Conservation (phyloP, 345 rosid genomes). For the Sapria himalayana region DNA sequence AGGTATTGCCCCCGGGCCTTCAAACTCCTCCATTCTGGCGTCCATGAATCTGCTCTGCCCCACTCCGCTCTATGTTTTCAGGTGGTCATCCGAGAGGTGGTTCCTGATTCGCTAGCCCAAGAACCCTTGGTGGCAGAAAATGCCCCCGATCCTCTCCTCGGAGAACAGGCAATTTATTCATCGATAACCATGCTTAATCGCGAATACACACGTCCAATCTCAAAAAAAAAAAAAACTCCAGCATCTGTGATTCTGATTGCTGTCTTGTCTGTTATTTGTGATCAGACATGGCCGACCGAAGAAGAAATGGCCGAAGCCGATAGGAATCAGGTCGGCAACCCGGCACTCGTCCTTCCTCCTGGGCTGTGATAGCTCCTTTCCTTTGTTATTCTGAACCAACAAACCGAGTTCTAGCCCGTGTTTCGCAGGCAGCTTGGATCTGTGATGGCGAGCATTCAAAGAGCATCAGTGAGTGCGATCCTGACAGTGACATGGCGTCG, state of each 20-base stretch:
- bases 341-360: too few species aligned
- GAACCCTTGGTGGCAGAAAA: constrained; percentile 67
- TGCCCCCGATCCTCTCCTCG: constrained; percentile 66
- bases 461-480: constrained; percentile 17
- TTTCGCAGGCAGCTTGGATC: constrained; percentile 90
- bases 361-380: too few species aligned
- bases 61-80: too few species aligned
- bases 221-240: too few species aligned
- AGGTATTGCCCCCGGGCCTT: constrained; percentile 35
- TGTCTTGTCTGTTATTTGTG: constrained; percentile 13
- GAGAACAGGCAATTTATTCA: constrained; percentile 53
- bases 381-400: too few species aligned
- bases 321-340: constrained; percentile 25
- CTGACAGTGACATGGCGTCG: constrained; percentile 55
- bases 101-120: constrained; percentile 43
- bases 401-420: too few species aligned
- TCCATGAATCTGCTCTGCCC: too few species aligned
- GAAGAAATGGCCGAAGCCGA: constrained; percentile 86
- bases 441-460: constrained; percentile 48
- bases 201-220: too few species aligned
- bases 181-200: too few species aligned
- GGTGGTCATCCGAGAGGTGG: constrained; percentile 38
- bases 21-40: too few species aligned
- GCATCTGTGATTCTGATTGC: too few species aligned
- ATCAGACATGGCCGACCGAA: constrained; percentile 93